Conservation (phyloP, 108 stramenopile genomes). For the Cyclotella baltica region DNA sequence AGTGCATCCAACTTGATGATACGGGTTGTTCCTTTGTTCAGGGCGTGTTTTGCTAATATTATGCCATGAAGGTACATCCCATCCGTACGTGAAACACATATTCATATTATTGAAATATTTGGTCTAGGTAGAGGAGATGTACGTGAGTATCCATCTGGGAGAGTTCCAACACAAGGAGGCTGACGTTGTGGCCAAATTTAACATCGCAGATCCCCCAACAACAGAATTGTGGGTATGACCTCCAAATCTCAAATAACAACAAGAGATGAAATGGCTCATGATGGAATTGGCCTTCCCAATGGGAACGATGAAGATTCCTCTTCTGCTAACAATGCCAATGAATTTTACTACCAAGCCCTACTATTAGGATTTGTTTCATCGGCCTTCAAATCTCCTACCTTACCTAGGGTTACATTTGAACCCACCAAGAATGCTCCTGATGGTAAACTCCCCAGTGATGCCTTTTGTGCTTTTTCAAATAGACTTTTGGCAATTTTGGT, state of each 20-base stretch:
- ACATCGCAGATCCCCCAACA: too few species aligned
- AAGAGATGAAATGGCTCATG: too few species aligned
- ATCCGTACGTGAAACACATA: constrained; percentile 26
- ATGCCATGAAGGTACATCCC: constrained; percentile 13
- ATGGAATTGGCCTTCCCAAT: too few species aligned
- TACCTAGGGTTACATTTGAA: constrained; percentile 94
- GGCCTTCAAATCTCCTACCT: constrained; percentile 83
- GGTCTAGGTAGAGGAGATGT: constrained; percentile 18
- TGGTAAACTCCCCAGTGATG: constrained; percentile 93
- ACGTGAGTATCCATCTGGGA: too few species aligned
- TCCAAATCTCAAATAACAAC: too few species aligned
- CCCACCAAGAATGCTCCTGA: constrained; percentile 75
- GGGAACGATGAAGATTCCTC: too few species aligned
- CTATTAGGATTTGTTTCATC: constrained; percentile 59
- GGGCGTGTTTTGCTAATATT: constrained; percentile 21
- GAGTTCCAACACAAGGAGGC: too few species aligned
- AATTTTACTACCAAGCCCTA: too few species aligned
- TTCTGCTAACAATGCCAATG: too few species aligned
- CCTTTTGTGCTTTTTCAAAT: constrained; percentile 97
- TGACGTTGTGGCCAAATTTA: too few species aligned
- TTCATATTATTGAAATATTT: constrained; percentile 25
- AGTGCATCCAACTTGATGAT: not conserved
- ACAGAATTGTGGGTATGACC: too few species aligned
- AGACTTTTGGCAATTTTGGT: constrained; percentile 95
- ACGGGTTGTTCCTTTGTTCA: not conserved